These are phyloP conservation scores for Hypsizygus marmoreus DNA, from an alignment of 768 basidiomycete species.

Conservation along the genomic window DNA sequence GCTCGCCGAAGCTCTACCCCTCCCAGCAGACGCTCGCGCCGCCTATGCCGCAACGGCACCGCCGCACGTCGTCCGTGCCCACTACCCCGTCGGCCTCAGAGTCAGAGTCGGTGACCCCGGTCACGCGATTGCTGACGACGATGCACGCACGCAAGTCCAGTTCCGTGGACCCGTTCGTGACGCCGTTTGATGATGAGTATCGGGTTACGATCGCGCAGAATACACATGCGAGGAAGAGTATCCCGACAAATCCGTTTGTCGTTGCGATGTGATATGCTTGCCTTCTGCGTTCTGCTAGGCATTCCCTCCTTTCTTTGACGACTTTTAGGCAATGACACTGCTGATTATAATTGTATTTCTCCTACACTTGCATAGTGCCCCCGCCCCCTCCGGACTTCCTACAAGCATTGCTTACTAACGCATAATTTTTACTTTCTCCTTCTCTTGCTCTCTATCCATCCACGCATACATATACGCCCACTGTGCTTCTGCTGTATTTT, in stretches of 20 bases:
- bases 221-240: slow-evolving; percentile 41
- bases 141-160: slow-evolving; percentile 45
- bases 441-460: too few relatives aligned
- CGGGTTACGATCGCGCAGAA: slow-evolving; percentile 27
- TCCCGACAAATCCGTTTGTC: slow-evolving; percentile 54
- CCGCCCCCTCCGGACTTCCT: too few relatives aligned
- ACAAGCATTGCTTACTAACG: too few relatives aligned
- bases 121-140: slow-evolving; percentile 47
- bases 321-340: too few relatives aligned
- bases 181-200: slow-evolving; percentile 79
- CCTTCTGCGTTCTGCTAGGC: too few relatives aligned
- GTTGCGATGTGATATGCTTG: slow-evolving; percentile 9
- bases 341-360: too few relatives aligned
- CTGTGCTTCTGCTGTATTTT: too few relatives aligned
- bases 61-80: slow-evolving; percentile 22
- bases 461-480: too few relatives aligned
- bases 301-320: too few relatives aligned
- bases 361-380: too few relatives aligned
- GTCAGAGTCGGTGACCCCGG: slow-evolving; percentile 31
- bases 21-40: slow-evolving; percentile 2
- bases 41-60: slow-evolving; percentile 17
- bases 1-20: slow-evolving; percentile 8
- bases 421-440: too few relatives aligned
- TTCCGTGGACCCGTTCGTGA: slow-evolving; percentile 61
- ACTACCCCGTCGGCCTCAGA: slow-evolving; percentile 21